A percentile compares a stretch with the other conserved stretches of the same genome.
phyloP scores from a whole-genome alignment of 2,329 filamentous ascomycete species.

The Epichloe amarillans region DNA sequence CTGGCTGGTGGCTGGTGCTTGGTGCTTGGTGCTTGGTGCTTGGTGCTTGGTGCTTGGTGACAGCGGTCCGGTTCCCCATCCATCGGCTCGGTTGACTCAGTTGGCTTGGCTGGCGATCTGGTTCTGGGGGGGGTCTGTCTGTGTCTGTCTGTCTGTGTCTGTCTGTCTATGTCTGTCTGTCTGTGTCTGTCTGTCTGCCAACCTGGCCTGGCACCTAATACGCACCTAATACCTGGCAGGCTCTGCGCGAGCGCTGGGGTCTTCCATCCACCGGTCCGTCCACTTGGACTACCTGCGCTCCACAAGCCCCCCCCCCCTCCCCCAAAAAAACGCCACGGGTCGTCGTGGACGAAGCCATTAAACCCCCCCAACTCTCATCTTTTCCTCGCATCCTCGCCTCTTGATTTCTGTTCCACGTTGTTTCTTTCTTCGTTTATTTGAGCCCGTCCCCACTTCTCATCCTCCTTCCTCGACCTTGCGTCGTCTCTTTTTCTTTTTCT shows the following conservation, averaged over 20 bases:
- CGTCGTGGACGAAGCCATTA: constrained; percentile 13
- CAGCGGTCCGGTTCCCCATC: background rate
- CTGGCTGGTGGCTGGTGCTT: background rate
- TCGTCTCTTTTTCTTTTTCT: constrained; percentile 17
- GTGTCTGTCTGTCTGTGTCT: no score
- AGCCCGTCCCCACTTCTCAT: constrained; percentile 11
- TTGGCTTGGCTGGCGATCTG: no score
- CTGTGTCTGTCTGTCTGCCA: no score
- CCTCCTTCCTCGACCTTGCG: constrained; percentile 19
- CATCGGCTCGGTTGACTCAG: no score
- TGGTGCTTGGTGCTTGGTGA: background rate
- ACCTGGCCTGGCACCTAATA: background rate
- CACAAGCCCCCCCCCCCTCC: no score
- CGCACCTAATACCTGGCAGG: background rate
- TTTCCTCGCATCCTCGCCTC: constrained; percentile 6
- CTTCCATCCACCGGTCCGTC: background rate
- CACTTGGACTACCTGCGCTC: background rate
- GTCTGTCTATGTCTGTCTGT: no score
- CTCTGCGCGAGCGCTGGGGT: constrained; percentile 1
- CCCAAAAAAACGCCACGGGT: constrained; percentile 8
- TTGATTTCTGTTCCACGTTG: constrained; percentile 7
- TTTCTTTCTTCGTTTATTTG: constrained; percentile 11
- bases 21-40: background rate
- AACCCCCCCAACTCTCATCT: constrained; percentile 6
- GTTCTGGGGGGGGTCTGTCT: no score